Evolutionary conservation across 352 stramenopile species (phyloP).

Genomic region (Globisporangium okanoganense): DNA sequence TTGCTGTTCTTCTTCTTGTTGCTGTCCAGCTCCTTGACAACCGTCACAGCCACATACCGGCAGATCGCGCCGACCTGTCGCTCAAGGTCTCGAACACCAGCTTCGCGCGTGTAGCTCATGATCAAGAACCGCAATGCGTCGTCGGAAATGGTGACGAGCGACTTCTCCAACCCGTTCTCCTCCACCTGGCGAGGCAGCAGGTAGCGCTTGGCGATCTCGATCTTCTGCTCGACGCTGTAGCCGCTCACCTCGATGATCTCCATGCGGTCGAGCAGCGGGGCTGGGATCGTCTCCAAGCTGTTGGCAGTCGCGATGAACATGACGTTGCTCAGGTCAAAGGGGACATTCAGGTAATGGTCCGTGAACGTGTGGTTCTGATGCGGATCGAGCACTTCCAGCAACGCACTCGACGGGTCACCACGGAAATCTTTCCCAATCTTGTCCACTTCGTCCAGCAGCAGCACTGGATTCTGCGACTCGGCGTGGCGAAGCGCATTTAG

Average conservation of each 20-base stretch:
- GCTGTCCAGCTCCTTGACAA: constrained; percentile 51
- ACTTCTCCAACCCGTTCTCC: constrained; percentile 57
- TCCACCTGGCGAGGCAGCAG: constrained; percentile 76
- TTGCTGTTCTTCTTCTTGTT: constrained; percentile 18
- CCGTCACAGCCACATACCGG: constrained; percentile 62
- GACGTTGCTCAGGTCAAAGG: constrained; percentile 84
- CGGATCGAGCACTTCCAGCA: constrained; percentile 85
- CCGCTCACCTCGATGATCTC: constrained; percentile 79
- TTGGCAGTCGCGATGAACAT: constrained; percentile 87
- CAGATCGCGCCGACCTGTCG: constrained; percentile 74
- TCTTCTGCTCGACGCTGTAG: constrained; percentile 83
- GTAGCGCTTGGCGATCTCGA: constrained; percentile 76
- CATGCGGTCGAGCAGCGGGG: constrained; percentile 79
- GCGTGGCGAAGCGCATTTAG: constrained; percentile 71
- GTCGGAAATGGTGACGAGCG: constrained; percentile 43
- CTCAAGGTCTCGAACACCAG: constrained; percentile 82
- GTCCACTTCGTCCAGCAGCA: constrained; percentile 87
- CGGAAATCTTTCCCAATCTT: constrained; percentile 78
- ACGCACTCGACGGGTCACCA: constrained; percentile 56
- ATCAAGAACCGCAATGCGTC: constrained; percentile 69
- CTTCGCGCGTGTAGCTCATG: constrained; percentile 83
- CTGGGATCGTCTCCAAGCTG: constrained; percentile 72
- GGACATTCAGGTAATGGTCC: constrained; percentile 83
- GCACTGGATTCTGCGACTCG: constrained; percentile 71
- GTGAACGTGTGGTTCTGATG: constrained; percentile 86